A percentile compares a stretch with the other conserved stretches of the same genome.
phyloP scores from a whole-genome alignment of 1,139 yeast species.

The Hansenula anomala region DNA sequence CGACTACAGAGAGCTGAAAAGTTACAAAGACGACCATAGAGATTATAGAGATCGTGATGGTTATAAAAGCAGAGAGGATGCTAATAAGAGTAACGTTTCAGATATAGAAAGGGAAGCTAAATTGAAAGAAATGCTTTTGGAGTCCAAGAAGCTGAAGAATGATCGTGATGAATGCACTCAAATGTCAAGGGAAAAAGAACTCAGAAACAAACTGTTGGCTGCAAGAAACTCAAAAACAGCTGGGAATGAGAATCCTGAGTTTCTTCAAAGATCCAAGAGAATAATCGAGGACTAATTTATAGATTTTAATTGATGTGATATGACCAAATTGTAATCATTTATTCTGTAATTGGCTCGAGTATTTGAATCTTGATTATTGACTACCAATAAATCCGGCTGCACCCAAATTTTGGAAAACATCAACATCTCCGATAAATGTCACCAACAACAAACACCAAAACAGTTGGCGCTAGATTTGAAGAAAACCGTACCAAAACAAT shows the following conservation, averaged over 20 bases:
- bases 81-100: background rate
- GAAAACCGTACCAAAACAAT: too few relatives aligned
- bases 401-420: background rate
- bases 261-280: background rate
- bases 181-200: background rate
- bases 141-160: background rate
- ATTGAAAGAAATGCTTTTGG: background rate
- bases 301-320: too few relatives aligned
- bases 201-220: background rate
- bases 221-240: background rate
- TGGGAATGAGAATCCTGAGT: background rate
- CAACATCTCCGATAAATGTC: conserved; percentile 4
- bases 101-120: background rate
- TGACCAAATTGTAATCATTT: too few relatives aligned
- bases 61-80: background rate
- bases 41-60: background rate
- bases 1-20: background rate
- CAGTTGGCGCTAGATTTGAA: too few relatives aligned
- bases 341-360: too few relatives aligned
- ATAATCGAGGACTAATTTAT: background rate
- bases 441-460: too few relatives aligned
- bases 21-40: too few relatives aligned
- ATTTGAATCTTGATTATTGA: too few relatives aligned
- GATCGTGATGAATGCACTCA: background rate
- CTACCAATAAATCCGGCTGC: background rate